A percentile compares a stretch with the other conserved stretches of the same genome.
Evolutionary conservation across 768 basidiomycete genomes (phyloP).

Genomic region (Mycena metata): DNA sequence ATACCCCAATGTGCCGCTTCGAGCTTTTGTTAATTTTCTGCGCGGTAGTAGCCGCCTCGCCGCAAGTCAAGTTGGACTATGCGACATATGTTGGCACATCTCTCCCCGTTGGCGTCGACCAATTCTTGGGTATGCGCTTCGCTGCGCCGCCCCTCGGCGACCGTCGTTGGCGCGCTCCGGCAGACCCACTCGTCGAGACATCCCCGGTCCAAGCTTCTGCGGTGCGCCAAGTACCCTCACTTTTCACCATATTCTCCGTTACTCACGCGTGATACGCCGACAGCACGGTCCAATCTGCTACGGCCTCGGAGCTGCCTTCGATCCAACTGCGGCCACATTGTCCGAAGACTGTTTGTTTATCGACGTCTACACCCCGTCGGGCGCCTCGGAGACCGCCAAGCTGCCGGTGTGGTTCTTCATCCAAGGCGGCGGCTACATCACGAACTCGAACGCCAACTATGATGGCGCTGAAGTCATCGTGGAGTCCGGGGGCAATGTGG

Average conservation of each 20-base stretch:
- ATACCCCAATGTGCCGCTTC: too few relatives aligned
- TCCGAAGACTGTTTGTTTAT: slow-evolving; percentile 30
- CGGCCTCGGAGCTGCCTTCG: slow-evolving; percentile 25
- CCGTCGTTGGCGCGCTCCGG: too few relatives aligned
- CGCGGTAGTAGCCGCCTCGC: too few relatives aligned
- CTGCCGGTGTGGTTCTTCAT: slow-evolving; percentile 32
- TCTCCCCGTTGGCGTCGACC: too few relatives aligned
- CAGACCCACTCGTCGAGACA: too few relatives aligned
- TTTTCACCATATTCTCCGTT: slow-evolving; percentile 9
- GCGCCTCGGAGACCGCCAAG: slow-evolving; percentile 25
- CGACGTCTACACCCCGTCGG: slow-evolving; percentile 30
- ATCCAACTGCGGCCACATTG: slow-evolving; percentile 20
- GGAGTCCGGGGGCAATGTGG: slow-evolving; percentile 24
- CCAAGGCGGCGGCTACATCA: slow-evolving; percentile 28
- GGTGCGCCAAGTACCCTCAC: slow-evolving; percentile 20
- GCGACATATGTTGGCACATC: too few relatives aligned
- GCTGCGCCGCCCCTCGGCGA: too few relatives aligned
- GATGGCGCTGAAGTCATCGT: slow-evolving; percentile 28
- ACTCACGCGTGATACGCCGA: slow-evolving; percentile 19
- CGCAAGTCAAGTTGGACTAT: too few relatives aligned
- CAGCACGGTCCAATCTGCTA: slow-evolving; percentile 30
- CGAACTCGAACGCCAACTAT: slow-evolving; percentile 28
- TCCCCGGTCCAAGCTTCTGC: too few relatives aligned
- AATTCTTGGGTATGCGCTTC: too few relatives aligned
- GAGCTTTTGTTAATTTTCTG: too few relatives aligned